phyloP scores from a whole-genome alignment of 2,329 filamentous ascomycete species.

The Trichophaea hybrida region DNA sequence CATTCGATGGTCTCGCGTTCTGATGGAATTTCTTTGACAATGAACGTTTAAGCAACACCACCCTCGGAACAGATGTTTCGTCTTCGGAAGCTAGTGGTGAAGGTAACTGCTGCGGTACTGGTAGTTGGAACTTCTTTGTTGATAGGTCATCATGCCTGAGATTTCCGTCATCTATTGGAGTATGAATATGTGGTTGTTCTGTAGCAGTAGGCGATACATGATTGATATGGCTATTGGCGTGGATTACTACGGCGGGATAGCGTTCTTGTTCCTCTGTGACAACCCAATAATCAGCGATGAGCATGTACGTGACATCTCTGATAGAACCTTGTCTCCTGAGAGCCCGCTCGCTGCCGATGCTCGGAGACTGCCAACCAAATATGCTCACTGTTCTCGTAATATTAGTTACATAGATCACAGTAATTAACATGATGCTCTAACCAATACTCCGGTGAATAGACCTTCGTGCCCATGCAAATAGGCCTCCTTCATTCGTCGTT shows the following conservation, averaged over 20 bases:
- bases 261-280: background rate
- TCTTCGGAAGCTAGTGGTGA: slow-evolving; percentile 13
- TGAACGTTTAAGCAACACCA: background rate
- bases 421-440: too few relatives aligned
- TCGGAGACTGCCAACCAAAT: background rate
- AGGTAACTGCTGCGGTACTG: slow-evolving; percentile 8
- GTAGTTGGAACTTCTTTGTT: slow-evolving; percentile 16
- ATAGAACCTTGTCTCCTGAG: background rate
- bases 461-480: too few relatives aligned
- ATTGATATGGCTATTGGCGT: slow-evolving; percentile 17
- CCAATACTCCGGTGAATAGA: too few relatives aligned
- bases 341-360: background rate
- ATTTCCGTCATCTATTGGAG: background rate
- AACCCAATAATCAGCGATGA: background rate
- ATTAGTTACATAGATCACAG: too few relatives aligned
- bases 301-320: background rate
- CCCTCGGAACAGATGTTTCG: slow-evolving; percentile 5
- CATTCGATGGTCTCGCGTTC: background rate
- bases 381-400: background rate
- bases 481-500: too few relatives aligned
- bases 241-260: background rate
- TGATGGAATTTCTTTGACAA: background rate
- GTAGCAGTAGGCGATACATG: slow-evolving; percentile 6
- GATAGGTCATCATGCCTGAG: background rate
- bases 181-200: background rate